Evolutionary conservation across 2,329 filamentous ascomycete species (phyloP).

Genomic region (Ophiostoma sp.): DNA sequence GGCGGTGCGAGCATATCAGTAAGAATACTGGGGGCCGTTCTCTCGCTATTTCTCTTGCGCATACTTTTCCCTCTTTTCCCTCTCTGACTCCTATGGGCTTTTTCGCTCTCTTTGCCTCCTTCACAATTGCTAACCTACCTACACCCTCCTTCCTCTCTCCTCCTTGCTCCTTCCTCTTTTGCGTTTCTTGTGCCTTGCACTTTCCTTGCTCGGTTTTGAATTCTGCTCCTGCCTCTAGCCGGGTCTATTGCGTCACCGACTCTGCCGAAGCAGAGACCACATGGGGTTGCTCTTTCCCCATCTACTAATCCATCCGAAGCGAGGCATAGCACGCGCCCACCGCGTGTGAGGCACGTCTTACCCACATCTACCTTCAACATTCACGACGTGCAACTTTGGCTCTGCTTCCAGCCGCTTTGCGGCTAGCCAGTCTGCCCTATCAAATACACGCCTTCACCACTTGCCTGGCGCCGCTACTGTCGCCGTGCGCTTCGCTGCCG

Average conservation of each 20-base stretch:
- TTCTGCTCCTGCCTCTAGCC: too few species aligned
- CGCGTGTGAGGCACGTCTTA: background rate
- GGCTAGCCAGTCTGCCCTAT: background rate
- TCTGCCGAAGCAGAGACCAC: too few species aligned
- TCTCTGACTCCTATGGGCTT: constrained; percentile 6
- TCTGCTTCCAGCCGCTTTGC: background rate
- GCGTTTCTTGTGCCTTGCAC: background rate
- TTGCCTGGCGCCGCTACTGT: background rate
- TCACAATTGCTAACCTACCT: background rate
- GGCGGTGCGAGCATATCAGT: background rate
- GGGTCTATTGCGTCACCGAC: background rate
- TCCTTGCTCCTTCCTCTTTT: background rate
- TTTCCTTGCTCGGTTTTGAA: background rate
- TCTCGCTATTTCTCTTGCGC: constrained; percentile 1
- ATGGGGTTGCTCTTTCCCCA: background rate
- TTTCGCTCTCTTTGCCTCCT: constrained; percentile 12
- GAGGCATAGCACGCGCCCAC: background rate
- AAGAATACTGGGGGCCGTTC: constrained; percentile 12
- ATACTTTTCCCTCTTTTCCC: background rate
- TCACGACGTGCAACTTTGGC: background rate
- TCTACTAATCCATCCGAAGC: background rate
- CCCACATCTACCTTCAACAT: background rate
- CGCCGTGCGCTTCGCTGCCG: constrained; percentile 9
- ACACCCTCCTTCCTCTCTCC: too few species aligned
- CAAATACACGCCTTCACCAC: background rate